phyloP scores from a whole-genome alignment of 257 asterid species.

The Coffea eugenioides region DNA sequence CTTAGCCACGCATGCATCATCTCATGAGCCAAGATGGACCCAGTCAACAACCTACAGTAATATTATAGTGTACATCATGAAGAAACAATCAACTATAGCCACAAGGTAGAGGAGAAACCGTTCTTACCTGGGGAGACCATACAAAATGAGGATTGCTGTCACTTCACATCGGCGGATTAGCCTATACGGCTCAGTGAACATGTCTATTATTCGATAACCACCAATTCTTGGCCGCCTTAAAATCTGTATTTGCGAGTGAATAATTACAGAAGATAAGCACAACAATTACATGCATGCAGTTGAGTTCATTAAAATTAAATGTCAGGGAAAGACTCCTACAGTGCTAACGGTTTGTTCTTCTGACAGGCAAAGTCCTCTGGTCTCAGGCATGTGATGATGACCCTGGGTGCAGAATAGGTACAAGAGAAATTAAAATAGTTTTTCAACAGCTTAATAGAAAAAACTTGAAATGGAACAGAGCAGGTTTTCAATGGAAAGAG shows the following conservation, averaged over 20 bases:
- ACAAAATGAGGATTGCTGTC: slow-evolving; percentile 88
- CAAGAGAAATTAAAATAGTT: not conserved
- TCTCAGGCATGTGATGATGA: slow-evolving; percentile 87
- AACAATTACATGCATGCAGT: not conserved
- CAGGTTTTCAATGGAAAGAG: not conserved
- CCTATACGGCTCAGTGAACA: slow-evolving; percentile 93
- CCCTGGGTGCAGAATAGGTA: slow-evolving; percentile 47
- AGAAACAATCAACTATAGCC: slow-evolving; percentile 2
- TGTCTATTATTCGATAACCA: slow-evolving; percentile 73
- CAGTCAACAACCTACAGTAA: slow-evolving; percentile 67
- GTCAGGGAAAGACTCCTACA: slow-evolving; percentile 39
- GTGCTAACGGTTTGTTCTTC: slow-evolving; percentile 93
- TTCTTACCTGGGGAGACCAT: slow-evolving; percentile 91
- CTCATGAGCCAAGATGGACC: slow-evolving; percentile 96
- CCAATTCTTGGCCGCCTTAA: slow-evolving; percentile 83
- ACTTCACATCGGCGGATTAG: slow-evolving; percentile 83
- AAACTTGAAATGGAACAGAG: not conserved
- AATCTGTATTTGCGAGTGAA: slow-evolving; percentile 45
- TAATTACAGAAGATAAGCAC: not conserved
- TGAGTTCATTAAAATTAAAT: not conserved
- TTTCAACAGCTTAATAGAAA: not conserved
- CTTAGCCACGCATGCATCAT: slow-evolving; percentile 99
- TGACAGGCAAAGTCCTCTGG: slow-evolving; percentile 92
- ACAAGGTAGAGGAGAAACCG: not conserved
- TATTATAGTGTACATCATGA: not conserved